phyloP scores from a whole-genome alignment of 164 flowering plant genomes.

The Chimonanthus praecox region DNA sequence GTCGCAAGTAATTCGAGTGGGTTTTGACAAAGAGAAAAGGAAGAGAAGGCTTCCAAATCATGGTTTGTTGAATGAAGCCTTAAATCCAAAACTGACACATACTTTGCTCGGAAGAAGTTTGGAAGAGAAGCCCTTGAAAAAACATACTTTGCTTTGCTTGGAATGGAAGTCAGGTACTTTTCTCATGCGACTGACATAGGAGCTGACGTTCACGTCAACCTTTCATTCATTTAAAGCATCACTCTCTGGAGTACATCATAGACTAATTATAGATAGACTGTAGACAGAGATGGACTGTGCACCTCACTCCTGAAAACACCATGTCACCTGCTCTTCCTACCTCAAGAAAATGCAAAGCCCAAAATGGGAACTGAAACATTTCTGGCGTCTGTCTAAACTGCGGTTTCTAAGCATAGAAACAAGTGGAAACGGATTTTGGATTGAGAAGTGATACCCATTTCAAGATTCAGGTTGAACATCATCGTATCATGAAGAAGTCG shows the following conservation, averaged over 20 bases:
- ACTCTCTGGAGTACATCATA: not conserved
- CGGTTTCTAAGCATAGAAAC: too few relatives aligned
- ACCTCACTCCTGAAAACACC: constrained; percentile 55
- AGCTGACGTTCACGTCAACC: constrained; percentile 58
- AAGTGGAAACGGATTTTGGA: not conserved
- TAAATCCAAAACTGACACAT: not conserved
- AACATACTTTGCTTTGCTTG: constrained; percentile 53
- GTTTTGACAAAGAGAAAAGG: not conserved
- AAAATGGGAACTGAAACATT: not conserved
- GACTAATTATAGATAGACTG: not conserved
- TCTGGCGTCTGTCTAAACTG: not conserved
- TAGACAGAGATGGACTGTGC: constrained; percentile 19
- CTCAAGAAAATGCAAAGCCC: constrained; percentile 8
- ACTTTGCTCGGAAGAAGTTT: constrained; percentile 19
- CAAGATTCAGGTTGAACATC: constrained; percentile 4
- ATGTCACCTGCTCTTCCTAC: constrained; percentile 31
- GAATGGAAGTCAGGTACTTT: constrained; percentile 40
- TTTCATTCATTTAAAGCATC: constrained; percentile 9
- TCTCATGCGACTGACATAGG: constrained; percentile 12
- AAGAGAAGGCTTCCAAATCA: not conserved
- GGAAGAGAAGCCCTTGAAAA: constrained; percentile 27
- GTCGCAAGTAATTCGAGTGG: too few relatives aligned
- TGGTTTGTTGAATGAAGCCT: not conserved
- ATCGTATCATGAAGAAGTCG: constrained; percentile 51
- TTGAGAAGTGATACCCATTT: not conserved